Evolutionary conservation across 257 asterid genomes (phyloP).

Genomic region (Perilla frutescens): DNA sequence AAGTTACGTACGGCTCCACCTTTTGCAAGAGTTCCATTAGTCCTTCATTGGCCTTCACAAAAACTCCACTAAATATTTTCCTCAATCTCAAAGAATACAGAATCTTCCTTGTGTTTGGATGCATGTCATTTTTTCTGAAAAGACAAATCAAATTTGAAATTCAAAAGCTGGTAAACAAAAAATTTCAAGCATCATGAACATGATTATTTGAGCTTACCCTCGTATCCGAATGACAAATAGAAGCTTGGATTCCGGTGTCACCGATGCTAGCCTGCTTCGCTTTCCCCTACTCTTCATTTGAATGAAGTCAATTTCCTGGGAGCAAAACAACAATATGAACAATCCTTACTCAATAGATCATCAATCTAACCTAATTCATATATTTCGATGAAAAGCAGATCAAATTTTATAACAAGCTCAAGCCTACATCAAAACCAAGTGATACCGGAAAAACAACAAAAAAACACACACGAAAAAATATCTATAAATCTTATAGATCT

Average conservation of each 20-base stretch:
- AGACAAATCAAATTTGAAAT: neutral
- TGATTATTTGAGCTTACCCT: slow-evolving; percentile 58
- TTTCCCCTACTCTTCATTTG: slow-evolving; percentile 82
- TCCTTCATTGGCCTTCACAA: slow-evolving; percentile 67
- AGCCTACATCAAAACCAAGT: neutral
- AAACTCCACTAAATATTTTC: slow-evolving; percentile 74
- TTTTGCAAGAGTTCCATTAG: slow-evolving; percentile 64
- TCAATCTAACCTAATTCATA: neutral
- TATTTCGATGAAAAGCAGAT: no score
- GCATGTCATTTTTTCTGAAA: slow-evolving; percentile 85
- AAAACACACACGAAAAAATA: neutral
- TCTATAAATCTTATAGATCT: neutral
- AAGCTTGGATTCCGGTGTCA: slow-evolving; percentile 57
- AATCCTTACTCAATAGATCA: slow-evolving; percentile 1
- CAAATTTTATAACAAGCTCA: neutral
- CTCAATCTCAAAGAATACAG: slow-evolving; percentile 76
- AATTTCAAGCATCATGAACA: neutral
- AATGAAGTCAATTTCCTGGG: slow-evolving; percentile 81
- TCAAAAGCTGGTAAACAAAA: neutral
- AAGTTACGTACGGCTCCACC: slow-evolving; percentile 90
- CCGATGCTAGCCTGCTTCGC: slow-evolving; percentile 44
- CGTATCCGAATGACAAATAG: slow-evolving; percentile 79
- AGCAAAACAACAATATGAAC: neutral
- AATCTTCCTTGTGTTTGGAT: slow-evolving; percentile 66
- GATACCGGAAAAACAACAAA: neutral